Evolutionary conservation across 495 filamentous ascomycete genomes (phyloP), one percentile per base, ranked within the genome.

Genomic region (Usnea hakonensis): DNA sequence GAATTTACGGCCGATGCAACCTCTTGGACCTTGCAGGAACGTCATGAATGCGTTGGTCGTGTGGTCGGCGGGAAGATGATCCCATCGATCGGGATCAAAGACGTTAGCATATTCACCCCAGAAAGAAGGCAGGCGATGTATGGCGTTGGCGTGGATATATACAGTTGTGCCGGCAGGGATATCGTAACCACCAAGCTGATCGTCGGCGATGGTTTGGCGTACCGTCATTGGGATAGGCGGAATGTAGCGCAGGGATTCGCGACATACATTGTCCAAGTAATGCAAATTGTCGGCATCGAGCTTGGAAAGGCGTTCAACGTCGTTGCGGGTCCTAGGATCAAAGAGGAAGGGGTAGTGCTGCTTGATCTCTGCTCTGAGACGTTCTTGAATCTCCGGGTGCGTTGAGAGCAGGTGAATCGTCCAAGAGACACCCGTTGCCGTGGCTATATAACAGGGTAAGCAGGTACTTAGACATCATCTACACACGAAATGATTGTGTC

Each of bases 21-120:
- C 65, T n/a, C 68, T 61, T 4, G 69, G 68, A 2, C 69, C 69
- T 30, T 70, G 69, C 30, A 70, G 44, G 35, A 71, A 71, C 13
- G 69, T 70, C 65, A 71, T 67, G 38, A 63, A 71, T 13, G 68
- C 65, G 40, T 67, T 68, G 9, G 63, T 48, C 10, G 61, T 68
- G 48, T 69, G 65, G 5, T 63, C 59, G 4, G 58, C 57, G 32
- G 68, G 68, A 10, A 70, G 46, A 32, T 62, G 32, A 35, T 71
- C 65, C 69, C 69, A 71, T 19, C 69, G 65, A 38, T 71, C 68
- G 1, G 69, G 69, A 17, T 70, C 66, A 52, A 71, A 71, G 54
- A 76, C 63, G 32, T 81, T 78, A 65, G 81, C 75, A 40, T 68
- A 76, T 37, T 77, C 67, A 41, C 77, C 82, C 70, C 83, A 79